Conservation (phyloP, 73 alveolate genomes). For the Tetrahymena elliotti region DNA sequence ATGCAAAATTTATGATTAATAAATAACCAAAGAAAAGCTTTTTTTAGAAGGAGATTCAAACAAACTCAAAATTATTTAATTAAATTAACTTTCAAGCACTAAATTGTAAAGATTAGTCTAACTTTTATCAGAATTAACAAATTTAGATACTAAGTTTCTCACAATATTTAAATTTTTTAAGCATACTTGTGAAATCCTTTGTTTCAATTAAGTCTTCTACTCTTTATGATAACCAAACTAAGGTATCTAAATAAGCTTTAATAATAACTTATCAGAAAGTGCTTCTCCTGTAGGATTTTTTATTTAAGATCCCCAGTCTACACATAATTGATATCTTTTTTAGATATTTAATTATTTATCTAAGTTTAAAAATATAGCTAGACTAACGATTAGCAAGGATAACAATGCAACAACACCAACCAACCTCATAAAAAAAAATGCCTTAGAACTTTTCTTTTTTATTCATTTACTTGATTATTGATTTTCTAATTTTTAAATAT, state of each 20-base stretch:
- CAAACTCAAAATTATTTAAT: not conserved
- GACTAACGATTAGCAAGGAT: not conserved
- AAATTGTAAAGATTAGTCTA: not conserved
- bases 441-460: not conserved
- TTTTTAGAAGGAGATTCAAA: not conserved
- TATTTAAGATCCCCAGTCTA: not conserved
- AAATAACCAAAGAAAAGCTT: not conserved
- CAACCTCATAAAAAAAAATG: not conserved
- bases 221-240: no score
- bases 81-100: not conserved
- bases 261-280: not conserved
- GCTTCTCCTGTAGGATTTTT: not conserved
- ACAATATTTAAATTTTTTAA: not conserved
- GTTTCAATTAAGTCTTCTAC: not conserved
- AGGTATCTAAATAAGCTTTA: not conserved
- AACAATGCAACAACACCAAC: not conserved
- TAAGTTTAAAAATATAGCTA: not conserved
- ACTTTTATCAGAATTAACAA: not conserved
- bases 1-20: not conserved
- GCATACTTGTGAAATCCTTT: not conserved
- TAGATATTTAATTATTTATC: not conserved
- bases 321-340: not conserved
- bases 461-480: not conserved
- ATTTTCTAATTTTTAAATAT: not conserved
- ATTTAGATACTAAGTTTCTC: not conserved